Evolutionary conservation across 73 alveolate genomes (phyloP).

Genomic region (Paramecium tetraurelia): DNA sequence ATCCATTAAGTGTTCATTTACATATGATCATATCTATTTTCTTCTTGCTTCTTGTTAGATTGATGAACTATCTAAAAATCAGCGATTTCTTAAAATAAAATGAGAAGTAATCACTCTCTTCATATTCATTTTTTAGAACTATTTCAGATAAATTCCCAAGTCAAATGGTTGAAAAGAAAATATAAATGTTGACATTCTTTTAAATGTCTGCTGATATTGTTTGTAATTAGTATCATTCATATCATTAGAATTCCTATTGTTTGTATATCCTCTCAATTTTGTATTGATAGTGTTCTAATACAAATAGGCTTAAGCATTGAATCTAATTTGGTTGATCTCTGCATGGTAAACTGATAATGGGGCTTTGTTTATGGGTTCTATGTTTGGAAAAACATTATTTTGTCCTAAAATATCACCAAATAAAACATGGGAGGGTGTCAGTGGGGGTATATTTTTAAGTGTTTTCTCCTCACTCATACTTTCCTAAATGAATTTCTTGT

Average conservation of each 20-base stretch:
- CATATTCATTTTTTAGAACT: not conserved
- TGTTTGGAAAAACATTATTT: slow-evolving; percentile 54
- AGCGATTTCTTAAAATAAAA: slow-evolving; percentile 39
- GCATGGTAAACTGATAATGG: slow-evolving; percentile 64
- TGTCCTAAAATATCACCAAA: slow-evolving; percentile 64
- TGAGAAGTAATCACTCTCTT: not conserved
- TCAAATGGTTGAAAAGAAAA: not conserved
- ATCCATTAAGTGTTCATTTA: not conserved
- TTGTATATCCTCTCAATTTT: slow-evolving; percentile 58
- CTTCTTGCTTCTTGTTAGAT: not conserved
- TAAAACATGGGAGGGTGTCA: slow-evolving; percentile 62
- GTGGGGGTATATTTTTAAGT: slow-evolving; percentile 58
- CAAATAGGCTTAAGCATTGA: slow-evolving; percentile 40
- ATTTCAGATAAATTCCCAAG: slow-evolving; percentile 27
- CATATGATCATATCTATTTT: not conserved
- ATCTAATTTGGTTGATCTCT: slow-evolving; percentile 38
- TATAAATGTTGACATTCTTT: slow-evolving; percentile 13
- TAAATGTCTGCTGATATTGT: slow-evolving; percentile 20
- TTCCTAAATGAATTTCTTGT: not conserved
- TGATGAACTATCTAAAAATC: not conserved
- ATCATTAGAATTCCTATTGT: slow-evolving; percentile 30
- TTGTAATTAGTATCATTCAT: not conserved
- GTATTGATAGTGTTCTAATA: not conserved
- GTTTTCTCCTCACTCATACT: slow-evolving; percentile 14
- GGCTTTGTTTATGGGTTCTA: slow-evolving; percentile 61